Evolutionary conservation across 176 grass and related monocot species (phyloP), one percentile per base, ranked within the genome.

Genomic region (Saccharum officinarum): DNA sequence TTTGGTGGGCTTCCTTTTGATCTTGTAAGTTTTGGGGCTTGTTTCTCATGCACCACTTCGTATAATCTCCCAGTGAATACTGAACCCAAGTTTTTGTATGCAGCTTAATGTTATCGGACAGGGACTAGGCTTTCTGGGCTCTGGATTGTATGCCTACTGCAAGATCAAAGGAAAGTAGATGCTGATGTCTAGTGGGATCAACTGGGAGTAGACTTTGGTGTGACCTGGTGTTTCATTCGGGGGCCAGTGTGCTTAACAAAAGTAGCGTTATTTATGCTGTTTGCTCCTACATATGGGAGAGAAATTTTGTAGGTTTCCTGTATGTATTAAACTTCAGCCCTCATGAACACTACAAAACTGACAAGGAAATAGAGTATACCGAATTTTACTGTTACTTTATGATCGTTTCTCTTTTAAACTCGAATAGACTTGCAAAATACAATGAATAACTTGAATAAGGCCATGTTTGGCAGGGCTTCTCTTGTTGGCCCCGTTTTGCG

Each of bases 81-180:
- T 89, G 49, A 84, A 8, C 46, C 34, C 52, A 26, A 63, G 11
- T 63, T 74, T 88, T 68, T 4, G 38, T 79, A 13, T 82, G 49
- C 92, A 99, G 97, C 92, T 99, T 84, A 97, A 99, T 80, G 57
- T 99, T 83, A 94, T 99, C 17, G 97, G 97, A 1, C 97, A 99
- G 92, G 79, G 90, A 16, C 88, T 99, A 28, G 94, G 94, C 66
- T 99, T 99, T 75, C 57, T 91, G 5, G 97, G 97, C 25, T 99
- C 97, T 54, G 97, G 97, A 40, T 83, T 94, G 26, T 99, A 99
- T 41, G 97, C 97, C 25, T 99, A 99, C 84, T 97, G 90, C 92
- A 99, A 99, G 80, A 84, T 97, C 80, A 99, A 71, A 86, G 94
- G 94, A 45, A 97, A 94, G 82, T 99, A 92, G 86, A 67, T 55